A percentile compares a stretch with the other conserved stretches of the same genome.
These are phyloP conservation scores for Termitomyces sp. DNA, from an alignment of 768 basidiomycete genomes.

Conservation along the genomic window DNA sequence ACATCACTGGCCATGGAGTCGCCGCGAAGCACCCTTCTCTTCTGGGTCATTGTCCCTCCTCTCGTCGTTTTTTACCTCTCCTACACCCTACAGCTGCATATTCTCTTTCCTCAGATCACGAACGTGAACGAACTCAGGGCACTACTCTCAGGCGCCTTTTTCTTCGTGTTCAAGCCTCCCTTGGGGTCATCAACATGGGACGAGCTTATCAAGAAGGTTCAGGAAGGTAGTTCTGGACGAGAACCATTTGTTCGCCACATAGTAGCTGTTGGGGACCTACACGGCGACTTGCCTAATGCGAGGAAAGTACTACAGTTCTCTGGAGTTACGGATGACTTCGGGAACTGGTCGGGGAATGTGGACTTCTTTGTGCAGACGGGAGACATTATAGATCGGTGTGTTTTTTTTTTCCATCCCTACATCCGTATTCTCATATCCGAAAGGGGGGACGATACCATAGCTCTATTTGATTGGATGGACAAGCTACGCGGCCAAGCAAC, in stretches of 20 bases:
- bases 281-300: constrained; percentile 85
- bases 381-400: constrained; percentile 89
- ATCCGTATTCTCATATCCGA: not conserved
- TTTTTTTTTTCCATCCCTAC: not conserved
- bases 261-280: constrained; percentile 89
- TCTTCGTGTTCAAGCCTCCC: constrained; percentile 16
- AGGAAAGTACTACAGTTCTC: constrained; percentile 79
- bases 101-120: constrained; percentile 17
- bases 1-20: not conserved
- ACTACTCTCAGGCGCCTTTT: constrained; percentile 8
- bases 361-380: constrained; percentile 94
- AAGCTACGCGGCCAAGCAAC: constrained; percentile 73
- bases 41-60: constrained; percentile 15
- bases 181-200: constrained; percentile 9
- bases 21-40: constrained; percentile 12
- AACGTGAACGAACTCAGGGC: constrained; percentile 7
- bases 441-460: constrained; percentile 89
- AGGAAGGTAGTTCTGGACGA: not conserved
- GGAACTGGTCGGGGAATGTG: constrained; percentile 79
- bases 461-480: constrained; percentile 85
- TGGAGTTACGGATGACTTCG: constrained; percentile 66
- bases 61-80: constrained; percentile 19
- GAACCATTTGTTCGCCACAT: constrained; percentile 54
- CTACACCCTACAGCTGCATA: constrained; percentile 22
- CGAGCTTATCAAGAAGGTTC: constrained; percentile 3